Percentiles rank a stretch among this genome's conserved stretches.
phyloP scores from a whole-genome alignment of 1,139 yeast species.

The Taiozyma sp. region DNA sequence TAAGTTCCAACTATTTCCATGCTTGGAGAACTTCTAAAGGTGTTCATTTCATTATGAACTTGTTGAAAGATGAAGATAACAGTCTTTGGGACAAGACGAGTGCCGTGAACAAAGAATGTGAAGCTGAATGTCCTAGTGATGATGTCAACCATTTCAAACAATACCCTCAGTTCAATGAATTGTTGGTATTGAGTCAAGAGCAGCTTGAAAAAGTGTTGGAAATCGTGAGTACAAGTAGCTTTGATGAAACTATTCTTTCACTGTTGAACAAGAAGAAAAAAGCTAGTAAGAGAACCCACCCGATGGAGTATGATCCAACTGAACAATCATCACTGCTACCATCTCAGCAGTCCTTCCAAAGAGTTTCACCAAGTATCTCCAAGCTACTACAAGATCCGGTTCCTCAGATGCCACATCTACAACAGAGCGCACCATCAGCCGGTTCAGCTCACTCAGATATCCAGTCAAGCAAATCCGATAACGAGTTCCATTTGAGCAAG shows the following conservation, averaged over 20 bases:
- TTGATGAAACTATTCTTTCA: constrained; percentile 12
- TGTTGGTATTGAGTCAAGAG: constrained; percentile 7
- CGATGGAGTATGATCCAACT: neutral
- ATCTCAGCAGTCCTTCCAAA: neutral
- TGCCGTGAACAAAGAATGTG: constrained; percentile 15
- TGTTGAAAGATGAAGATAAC: constrained; percentile 27
- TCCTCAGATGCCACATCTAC: constrained; percentile 29
- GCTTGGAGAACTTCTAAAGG: constrained; percentile 47
- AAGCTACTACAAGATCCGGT: neutral
- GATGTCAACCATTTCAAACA: constrained; percentile 16
- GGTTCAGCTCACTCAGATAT: neutral
- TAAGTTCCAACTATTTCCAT: constrained; percentile 40
- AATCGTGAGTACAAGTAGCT: constrained; percentile 9
- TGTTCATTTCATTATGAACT: constrained; percentile 25
- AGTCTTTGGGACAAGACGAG: constrained; percentile 23
- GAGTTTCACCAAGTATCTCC: neutral
- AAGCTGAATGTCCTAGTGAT: constrained; percentile 5
- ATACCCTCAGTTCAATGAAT: constrained; percentile 17
- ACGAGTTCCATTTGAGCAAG: constrained; percentile 16
- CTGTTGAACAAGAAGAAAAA: constrained; percentile 8
- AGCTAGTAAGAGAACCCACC: neutral
- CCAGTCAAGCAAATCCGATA: constrained; percentile 1
- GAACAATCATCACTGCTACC: neutral
- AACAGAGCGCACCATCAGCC: constrained; percentile 53
- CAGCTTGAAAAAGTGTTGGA: constrained; percentile 13